Evolutionary conservation across 495 filamentous ascomycete species (phyloP), one percentile per base, ranked within the genome.

Genomic region (Tuber calosporum): DNA sequence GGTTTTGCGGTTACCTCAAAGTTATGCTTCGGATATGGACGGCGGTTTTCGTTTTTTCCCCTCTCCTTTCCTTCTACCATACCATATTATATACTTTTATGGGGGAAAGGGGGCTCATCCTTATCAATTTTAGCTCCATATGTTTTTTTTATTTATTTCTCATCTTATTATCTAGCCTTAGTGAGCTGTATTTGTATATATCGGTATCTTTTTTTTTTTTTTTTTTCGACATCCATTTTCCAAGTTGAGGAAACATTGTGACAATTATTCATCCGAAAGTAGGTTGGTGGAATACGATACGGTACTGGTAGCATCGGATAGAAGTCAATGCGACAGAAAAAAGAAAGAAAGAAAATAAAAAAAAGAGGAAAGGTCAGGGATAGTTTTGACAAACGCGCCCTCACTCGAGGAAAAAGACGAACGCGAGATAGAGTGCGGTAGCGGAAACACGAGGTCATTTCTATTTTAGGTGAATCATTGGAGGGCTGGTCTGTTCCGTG

Each of bases 1-100:
- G 76, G 76, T 77, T 77, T 67, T 77, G 74, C 73, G 74, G 76
- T 75, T 78, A 8, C 53, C 26, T 62, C 53, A 62, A 62, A 62
- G 19, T 13, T 70, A 78, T 67, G 75, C 68, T 78, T 77, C 69
- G 53, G 53, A 30, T 62, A 62, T 66, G 76, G 76, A 67, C 41
- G 75, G 76, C 77, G 77, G 72, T 70, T 66, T 76, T 79, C 76
- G 42, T 58, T 70, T 78, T 74, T 41, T 79, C 67, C 38, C 22
- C 38, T 72, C 74, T 68, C 68, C 58, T 69, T 75, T 80, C 74
- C 45, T 26, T 62, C 22, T 17, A 37, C 26, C 68, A 45, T 66
- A 62, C 70, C 72, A 66, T 40, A 40, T 40, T 11, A 40, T 11
- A 71, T 80, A 70, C 42, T 76, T 78, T 42, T 75, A 79, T 69